These are phyloP conservation scores for Phanerochaete sordida DNA, from an alignment of 768 basidiomycete genomes.

Conservation along the genomic window DNA sequence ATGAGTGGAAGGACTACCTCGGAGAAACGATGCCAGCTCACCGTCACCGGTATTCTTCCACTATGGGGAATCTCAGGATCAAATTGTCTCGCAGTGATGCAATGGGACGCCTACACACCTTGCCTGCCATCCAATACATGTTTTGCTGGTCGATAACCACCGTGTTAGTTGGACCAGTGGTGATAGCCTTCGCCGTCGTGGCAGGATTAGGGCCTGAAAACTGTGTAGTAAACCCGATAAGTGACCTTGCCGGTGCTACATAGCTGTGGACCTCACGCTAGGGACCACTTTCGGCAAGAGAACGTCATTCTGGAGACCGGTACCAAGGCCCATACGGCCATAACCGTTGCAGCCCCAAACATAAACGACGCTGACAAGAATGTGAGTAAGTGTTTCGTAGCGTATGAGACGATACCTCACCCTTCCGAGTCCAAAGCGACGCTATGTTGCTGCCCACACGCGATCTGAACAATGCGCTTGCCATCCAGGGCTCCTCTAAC, in stretches of 20 bases:
- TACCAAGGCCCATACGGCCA: conserved; percentile 84
- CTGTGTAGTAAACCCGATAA: conserved; percentile 29
- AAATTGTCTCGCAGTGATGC: neutral
- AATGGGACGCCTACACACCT: conserved; percentile 41
- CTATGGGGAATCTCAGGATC: conserved; percentile 29
- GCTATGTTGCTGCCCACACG: conserved; percentile 85
- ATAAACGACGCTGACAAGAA: conserved; percentile 57
- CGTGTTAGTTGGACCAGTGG: conserved; percentile 82
- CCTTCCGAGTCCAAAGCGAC: conserved; percentile 78
- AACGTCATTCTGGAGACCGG: conserved; percentile 63
- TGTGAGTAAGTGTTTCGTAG: neutral
- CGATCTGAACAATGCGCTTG: conserved; percentile 76
- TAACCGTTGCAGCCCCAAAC: conserved; percentile 92
- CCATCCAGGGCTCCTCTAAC: conserved; percentile 75
- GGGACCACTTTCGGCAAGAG: conserved; percentile 82
- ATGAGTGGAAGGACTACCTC: neutral
- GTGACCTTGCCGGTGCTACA: neutral
- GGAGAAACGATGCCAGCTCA: conserved; percentile 17
- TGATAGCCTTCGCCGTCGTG: conserved; percentile 58
- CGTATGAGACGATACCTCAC: conserved; percentile 31
- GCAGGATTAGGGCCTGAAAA: conserved; percentile 70
- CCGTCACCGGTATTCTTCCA: conserved; percentile 98
- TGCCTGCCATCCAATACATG: conserved; percentile 89
- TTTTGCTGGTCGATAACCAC: conserved; percentile 78
- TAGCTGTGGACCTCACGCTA: conserved; percentile 43